Conservation (phyloP, 1,284 basidiomycete species). For the Cutaneotrichosporon sp. region DNA sequence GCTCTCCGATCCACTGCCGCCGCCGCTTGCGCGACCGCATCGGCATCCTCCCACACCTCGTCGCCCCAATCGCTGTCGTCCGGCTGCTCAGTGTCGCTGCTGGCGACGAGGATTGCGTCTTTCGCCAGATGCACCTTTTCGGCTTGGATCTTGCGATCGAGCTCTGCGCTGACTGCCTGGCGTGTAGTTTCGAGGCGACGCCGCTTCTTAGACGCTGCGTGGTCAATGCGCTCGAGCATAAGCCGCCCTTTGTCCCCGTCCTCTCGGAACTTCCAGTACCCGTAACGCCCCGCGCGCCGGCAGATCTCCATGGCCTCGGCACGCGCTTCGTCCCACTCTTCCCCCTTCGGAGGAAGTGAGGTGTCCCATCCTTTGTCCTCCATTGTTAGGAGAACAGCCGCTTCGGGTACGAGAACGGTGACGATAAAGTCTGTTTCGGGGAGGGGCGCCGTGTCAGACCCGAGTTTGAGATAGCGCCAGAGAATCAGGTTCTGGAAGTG, state of each 20-base stretch:
- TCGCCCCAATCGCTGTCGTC: slow-evolving; percentile 17
- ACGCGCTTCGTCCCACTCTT: slow-evolving; percentile 22
- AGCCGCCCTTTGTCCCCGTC: slow-evolving; percentile 15
- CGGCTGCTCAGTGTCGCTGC: slow-evolving; percentile 13
- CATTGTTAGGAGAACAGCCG: slow-evolving; percentile 43
- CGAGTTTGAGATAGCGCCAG: slow-evolving; percentile 30
- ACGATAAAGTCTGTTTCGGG: slow-evolving; percentile 37
- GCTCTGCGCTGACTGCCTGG: not conserved
- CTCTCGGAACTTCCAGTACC: slow-evolving; percentile 32
- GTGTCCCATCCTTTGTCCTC: slow-evolving; percentile 30
- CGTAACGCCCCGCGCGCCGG: slow-evolving; percentile 37
- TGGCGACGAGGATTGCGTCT: not conserved
- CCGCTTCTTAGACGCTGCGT: slow-evolving; percentile 2
- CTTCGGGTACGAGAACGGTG: slow-evolving; percentile 47
- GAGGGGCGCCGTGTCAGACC: slow-evolving; percentile 29
- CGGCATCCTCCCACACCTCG: slow-evolving; percentile 8
- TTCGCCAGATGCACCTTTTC: not conserved
- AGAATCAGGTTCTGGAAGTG: slow-evolving; percentile 38
- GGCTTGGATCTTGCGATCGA: not conserved
- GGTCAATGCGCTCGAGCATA: slow-evolving; percentile 10
- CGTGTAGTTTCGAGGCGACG: not conserved
- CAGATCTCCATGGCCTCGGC: slow-evolving; percentile 26
- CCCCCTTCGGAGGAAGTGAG: slow-evolving; percentile 12
- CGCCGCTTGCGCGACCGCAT: not conserved
- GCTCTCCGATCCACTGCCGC: not conserved